phyloP scores from a whole-genome alignment of 2,329 filamentous ascomycete species.

The Fusarium pseudonygamai region DNA sequence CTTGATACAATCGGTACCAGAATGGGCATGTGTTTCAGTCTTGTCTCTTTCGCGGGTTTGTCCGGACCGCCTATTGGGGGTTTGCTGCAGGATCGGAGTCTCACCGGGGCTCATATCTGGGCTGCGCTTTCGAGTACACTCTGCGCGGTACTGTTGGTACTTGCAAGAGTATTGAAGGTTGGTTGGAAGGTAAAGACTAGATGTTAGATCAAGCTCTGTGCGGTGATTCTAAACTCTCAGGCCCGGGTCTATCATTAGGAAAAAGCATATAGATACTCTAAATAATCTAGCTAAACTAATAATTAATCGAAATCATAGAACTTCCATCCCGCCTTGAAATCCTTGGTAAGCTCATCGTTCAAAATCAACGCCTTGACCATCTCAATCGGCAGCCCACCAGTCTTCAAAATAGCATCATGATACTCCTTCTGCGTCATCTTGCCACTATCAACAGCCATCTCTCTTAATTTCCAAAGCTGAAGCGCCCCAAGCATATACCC shows the following conservation, averaged over 20 bases:
- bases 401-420: conserved; percentile 28
- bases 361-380: conserved; percentile 29
- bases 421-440: conserved; percentile 26
- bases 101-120: conserved; percentile 47
- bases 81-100: conserved; percentile 32
- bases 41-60: conserved; percentile 50
- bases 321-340: conserved; percentile 28
- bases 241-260: fast-evolving
- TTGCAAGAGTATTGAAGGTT: conserved; percentile 23
- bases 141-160: conserved; percentile 33
- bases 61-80: conserved; percentile 54
- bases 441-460: conserved; percentile 16
- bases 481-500: conserved; percentile 28
- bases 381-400: conserved; percentile 23
- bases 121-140: conserved; percentile 45
- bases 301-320: conserved; percentile 31
- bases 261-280: neutral
- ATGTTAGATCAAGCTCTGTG: conserved; percentile 11
- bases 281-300: neutral
- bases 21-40: conserved; percentile 54
- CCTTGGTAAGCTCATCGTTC: conserved; percentile 9
- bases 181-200: conserved; percentile 32
- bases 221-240: fast-evolving
- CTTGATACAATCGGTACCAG: conserved; percentile 53
- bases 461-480: conserved; percentile 26